Evolutionary conservation across 345 rosid genomes (phyloP).

Genomic region (Ricinus communis): DNA sequence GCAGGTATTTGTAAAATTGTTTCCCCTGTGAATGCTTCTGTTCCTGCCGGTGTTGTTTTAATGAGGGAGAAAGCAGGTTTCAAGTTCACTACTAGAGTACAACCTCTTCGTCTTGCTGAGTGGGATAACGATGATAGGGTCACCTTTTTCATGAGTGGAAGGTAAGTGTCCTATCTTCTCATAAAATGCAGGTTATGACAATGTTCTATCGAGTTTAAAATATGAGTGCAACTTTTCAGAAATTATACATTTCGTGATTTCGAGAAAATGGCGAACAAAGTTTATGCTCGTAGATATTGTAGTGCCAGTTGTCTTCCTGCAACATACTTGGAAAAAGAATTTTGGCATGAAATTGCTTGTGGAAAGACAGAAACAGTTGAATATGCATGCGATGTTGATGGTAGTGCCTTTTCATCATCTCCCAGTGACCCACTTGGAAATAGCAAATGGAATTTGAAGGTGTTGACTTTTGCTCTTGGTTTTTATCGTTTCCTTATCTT

Average conservation of each 20-base stretch:
- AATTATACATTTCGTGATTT: constrained; percentile 91
- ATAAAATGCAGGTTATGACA: constrained; percentile 10
- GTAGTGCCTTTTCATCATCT: constrained; percentile 96
- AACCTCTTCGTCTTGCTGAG: constrained; percentile 96
- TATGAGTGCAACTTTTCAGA: constrained; percentile 52
- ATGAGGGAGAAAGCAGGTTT: constrained; percentile 86
- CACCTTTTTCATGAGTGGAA: constrained; percentile 98
- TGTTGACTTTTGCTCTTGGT: constrained; percentile 33
- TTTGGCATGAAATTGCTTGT: constrained; percentile 94
- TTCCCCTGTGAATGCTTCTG: constrained; percentile 80
- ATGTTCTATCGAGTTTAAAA: constrained; percentile 30
- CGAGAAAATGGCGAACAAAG: constrained; percentile 99
- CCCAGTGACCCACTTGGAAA: constrained; percentile 83
- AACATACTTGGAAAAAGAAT: constrained; percentile 93
- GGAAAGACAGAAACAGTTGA: constrained; percentile 98
- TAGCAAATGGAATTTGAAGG: constrained; percentile 99
- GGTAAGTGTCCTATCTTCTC: constrained; percentile 45
- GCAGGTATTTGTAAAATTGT: constrained; percentile 94
- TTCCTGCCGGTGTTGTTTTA: constrained; percentile 91
- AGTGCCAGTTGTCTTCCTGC: constrained; percentile 91
- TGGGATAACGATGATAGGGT: constrained; percentile 93
- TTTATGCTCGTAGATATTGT: constrained; percentile 87
- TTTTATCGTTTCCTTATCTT: background rate
- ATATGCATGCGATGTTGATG: constrained; percentile 99
- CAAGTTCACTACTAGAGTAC: constrained; percentile 96